A percentile compares a stretch with the other conserved stretches of the same genome.
Conservation (phyloP, 2,329 filamentous ascomycete species). For the Bipolaris cookei region DNA sequence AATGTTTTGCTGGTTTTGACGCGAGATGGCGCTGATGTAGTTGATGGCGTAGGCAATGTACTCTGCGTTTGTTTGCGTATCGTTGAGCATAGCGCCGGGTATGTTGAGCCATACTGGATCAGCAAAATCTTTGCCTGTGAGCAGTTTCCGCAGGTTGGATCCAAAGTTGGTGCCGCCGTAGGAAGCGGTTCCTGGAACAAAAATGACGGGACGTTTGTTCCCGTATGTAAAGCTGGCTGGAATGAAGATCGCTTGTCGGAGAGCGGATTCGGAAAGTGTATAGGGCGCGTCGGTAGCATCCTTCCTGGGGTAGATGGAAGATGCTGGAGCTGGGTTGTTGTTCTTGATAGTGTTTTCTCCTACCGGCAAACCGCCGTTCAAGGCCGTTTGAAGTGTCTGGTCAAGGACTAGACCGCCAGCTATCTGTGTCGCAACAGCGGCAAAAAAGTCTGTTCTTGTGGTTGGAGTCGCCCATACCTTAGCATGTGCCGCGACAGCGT, state of each 20-base stretch:
- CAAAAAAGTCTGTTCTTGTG: constrained; percentile 23
- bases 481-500: constrained; percentile 14
- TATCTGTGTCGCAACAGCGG: constrained; percentile 30
- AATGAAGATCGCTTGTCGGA: constrained; percentile 62
- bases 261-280: constrained; percentile 53
- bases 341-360: constrained; percentile 35
- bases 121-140: constrained; percentile 38
- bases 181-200: constrained; percentile 61
- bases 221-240: constrained; percentile 54
- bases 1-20: constrained; percentile 9
- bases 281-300: constrained; percentile 56
- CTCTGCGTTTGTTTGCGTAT: constrained; percentile 61
- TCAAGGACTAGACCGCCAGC: constrained; percentile 28
- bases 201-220: constrained; percentile 57
- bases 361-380: constrained; percentile 21
- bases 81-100: constrained; percentile 54
- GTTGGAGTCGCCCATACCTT: constrained; percentile 27
- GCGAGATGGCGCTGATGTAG: constrained; percentile 55
- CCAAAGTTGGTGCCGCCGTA: constrained; percentile 56
- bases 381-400: constrained; percentile 20
- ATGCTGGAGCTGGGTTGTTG: constrained; percentile 25
- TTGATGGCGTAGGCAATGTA: constrained; percentile 65
- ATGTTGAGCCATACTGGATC: constrained; percentile 63
- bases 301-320: constrained; percentile 49
- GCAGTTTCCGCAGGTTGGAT: constrained; percentile 58